Conservation (phyloP, 352 stramenopile species). For the Pythium volutum region DNA sequence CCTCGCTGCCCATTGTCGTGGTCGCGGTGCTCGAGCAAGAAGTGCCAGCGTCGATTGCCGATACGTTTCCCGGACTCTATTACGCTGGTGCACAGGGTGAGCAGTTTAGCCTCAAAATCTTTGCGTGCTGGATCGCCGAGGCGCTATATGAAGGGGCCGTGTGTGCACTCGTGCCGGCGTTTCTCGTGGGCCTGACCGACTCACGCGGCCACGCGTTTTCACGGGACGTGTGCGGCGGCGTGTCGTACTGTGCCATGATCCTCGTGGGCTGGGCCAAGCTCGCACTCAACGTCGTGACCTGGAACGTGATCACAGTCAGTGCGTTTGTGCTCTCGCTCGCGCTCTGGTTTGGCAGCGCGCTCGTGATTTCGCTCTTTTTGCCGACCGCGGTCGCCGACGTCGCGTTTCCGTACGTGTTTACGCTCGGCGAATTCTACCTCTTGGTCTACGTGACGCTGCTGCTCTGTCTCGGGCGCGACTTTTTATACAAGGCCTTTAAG, state of each 20-base stretch:
- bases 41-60: slow-evolving; percentile 58
- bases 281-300: slow-evolving; percentile 80
- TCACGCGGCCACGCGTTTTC: slow-evolving; percentile 63
- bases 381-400: slow-evolving; percentile 58
- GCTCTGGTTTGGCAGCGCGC: slow-evolving; percentile 74
- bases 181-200: slow-evolving; percentile 59
- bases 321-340: slow-evolving; percentile 58
- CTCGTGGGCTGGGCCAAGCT: slow-evolving; percentile 80
- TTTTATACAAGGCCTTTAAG: slow-evolving; percentile 85
- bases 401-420: slow-evolving; percentile 78
- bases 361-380: slow-evolving; percentile 58
- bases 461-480: slow-evolving; percentile 72
- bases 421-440: slow-evolving; percentile 71
- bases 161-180: slow-evolving; percentile 60
- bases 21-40: slow-evolving; percentile 84
- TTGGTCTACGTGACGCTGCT: slow-evolving; percentile 68
- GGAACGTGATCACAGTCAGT: slow-evolving; percentile 60
- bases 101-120: slow-evolving; percentile 80
- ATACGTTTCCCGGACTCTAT: slow-evolving; percentile 81
- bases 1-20: slow-evolving; percentile 89
- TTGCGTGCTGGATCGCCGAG: slow-evolving; percentile 77
- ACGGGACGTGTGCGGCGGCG: slow-evolving; percentile 59
- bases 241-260: slow-evolving; percentile 81
- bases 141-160: slow-evolving; percentile 75
- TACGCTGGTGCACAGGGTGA: slow-evolving; percentile 73